phyloP scores from a whole-genome alignment of 108 stramenopile species.

The Cylindrotheca closterium region DNA sequence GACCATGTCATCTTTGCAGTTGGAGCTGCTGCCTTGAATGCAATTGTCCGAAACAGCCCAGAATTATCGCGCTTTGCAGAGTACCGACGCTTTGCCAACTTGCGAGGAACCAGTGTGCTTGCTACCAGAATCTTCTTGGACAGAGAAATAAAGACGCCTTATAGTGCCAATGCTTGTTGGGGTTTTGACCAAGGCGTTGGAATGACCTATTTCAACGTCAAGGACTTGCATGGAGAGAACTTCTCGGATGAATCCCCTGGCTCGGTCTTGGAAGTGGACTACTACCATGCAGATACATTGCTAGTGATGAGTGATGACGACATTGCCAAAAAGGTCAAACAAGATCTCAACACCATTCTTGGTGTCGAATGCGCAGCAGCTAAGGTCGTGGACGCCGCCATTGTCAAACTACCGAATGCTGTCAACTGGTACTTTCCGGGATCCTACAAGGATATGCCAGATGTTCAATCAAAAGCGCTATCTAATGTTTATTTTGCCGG shows the following conservation, averaged over 20 bases:
- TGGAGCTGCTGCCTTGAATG: constrained; percentile 70
- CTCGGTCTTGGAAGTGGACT: constrained; percentile 75
- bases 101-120: constrained; percentile 71
- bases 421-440: constrained; percentile 83
- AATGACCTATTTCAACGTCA: constrained; percentile 82
- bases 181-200: constrained; percentile 83
- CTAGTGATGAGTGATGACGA: constrained; percentile 62
- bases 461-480: constrained; percentile 40
- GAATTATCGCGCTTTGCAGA: constrained; percentile 52
- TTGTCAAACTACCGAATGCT: constrained; percentile 59
- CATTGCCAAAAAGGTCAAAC: constrained; percentile 67
- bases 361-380: constrained; percentile 38
- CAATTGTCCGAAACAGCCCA: constrained; percentile 53
- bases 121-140: constrained; percentile 77
- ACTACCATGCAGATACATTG: constrained; percentile 72
- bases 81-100: constrained; percentile 66
- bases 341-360: constrained; percentile 57
- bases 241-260: constrained; percentile 10
- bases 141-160: constrained; percentile 45
- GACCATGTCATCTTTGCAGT: constrained; percentile 80
- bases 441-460: constrained; percentile 63
- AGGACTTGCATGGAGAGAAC: constrained; percentile 48
- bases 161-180: constrained; percentile 85
- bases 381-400: constrained; percentile 57
- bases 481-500: constrained; percentile 72